A percentile compares a stretch with the other conserved stretches of the same genome.
These are phyloP conservation scores for Chalaropsis thielavioides DNA, from an alignment of 2,329 filamentous ascomycete genomes.

Conservation along the genomic window DNA sequence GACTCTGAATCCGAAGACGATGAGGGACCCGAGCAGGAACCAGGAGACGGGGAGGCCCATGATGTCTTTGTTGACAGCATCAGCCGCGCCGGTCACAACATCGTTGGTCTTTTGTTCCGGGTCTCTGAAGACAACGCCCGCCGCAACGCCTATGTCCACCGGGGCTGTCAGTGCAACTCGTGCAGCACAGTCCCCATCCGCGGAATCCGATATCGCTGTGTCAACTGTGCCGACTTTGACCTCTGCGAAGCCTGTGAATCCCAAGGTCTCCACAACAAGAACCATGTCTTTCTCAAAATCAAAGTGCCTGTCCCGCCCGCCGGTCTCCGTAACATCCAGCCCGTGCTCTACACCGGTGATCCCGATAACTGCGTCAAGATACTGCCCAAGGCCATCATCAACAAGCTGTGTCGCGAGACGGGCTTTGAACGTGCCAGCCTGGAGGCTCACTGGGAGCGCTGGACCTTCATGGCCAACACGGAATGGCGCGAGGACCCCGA, in stretches of 20 bases:
- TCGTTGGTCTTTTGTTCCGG: conserved; percentile 73
- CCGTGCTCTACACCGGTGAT: conserved; percentile 79
- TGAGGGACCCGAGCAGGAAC: conserved; percentile 20
- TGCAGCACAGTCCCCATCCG: conserved; percentile 81
- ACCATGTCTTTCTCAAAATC: conserved; percentile 94
- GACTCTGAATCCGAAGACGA: not conserved
- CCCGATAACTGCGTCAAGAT: conserved; percentile 54
- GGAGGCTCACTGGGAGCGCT: conserved; percentile 92
- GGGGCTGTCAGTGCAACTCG: conserved; percentile 81
- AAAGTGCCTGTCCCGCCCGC: conserved; percentile 77
- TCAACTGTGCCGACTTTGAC: conserved; percentile 92
- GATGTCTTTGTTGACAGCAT: conserved; percentile 32
- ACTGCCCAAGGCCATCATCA: conserved; percentile 53
- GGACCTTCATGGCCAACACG: conserved; percentile 80
- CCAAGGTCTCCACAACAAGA: conserved; percentile 63
- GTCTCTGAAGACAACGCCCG: conserved; percentile 88
- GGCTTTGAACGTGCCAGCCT: conserved; percentile 75
- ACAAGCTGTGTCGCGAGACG: conserved; percentile 54
- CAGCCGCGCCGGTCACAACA: conserved; percentile 54
- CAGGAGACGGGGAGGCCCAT: conserved; percentile 28
- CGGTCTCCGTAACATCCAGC: conserved; percentile 63
- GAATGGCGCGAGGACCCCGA: conserved; percentile 73
- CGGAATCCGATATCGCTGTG: conserved; percentile 83
- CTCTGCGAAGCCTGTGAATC: conserved; percentile 89
- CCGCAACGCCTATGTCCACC: conserved; percentile 77